Base-by-base conservation (phyloP, 495 filamentous ascomycete species). In the Penicillium canariense region DNA sequence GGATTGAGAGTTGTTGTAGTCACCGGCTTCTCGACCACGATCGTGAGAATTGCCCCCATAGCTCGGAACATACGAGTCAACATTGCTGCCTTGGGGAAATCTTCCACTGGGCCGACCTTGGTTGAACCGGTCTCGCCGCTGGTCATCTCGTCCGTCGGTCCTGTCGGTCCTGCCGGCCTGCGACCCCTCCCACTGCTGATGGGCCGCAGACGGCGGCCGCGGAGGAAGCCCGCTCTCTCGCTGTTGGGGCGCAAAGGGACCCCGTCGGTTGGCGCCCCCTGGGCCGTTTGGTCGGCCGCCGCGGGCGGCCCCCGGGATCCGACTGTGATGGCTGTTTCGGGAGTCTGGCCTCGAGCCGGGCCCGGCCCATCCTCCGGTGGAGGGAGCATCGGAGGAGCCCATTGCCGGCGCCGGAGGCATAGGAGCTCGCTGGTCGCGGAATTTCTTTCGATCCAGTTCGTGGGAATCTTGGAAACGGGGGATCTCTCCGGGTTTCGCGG, bases 391-490 rank as follows among this genome's bases (percentile, higher is more conserved):
- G 17, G 95, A 89, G 10, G 87, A 90, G 12, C 88, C 90, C 18
- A 90, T 91, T 58, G 91, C 89, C 11, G 94, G 95, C 17, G 91
- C 92, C 15, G 94, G 94, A 22, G 94, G 93, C 42, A 90, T 77
- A 14, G 83, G 84, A 11, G 84, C 84, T 63, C 87, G 87, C 56
- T 92, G 82, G 55, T 87, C 84, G 55, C 93, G 87, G 63, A 91
- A 89, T 67, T 90, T 93, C 52, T 91, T 83, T 30, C 94, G 84
- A 63, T 99, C 94, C 18, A 97, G 76, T 70, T 99, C 94, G 72
- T 99, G 94, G 15, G 90, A 96, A 58, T 97, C 95, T 58, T 94
- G 87, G 59, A 95, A 97, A 15, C 75, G 80, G 18, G 94, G 94
- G 18, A 99, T 73, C 30, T 97, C 92, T 54, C 85, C 82, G 4